phyloP scores from a whole-genome alignment of 495 filamentous ascomycete species.

The Aspergillus conjunctus region DNA sequence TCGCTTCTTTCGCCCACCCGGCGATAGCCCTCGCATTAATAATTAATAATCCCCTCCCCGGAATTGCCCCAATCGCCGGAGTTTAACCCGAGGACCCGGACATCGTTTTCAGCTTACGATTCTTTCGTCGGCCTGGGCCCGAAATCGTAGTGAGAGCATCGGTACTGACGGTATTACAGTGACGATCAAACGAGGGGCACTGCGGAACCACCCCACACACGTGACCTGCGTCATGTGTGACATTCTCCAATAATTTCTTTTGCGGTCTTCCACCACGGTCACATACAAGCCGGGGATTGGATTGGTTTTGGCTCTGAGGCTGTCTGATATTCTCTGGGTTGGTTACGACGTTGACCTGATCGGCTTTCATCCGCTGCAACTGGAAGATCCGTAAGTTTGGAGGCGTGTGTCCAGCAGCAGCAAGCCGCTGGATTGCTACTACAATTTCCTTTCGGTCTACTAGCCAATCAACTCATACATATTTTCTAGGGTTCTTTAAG shows the following conservation, averaged over 20 bases:
- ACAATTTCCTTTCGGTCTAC: not conserved
- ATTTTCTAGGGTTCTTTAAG: not conserved
- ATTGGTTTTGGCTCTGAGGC: not conserved
- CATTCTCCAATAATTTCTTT: conserved; percentile 20
- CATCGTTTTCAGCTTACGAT: too few species aligned
- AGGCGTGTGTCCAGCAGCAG: too few species aligned
- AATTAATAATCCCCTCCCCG: not conserved
- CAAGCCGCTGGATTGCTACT: too few species aligned
- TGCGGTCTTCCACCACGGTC: not conserved
- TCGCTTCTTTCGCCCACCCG: not conserved
- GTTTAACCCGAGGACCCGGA: too few species aligned
- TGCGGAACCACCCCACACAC: conserved; percentile 42
- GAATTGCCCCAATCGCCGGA: too few species aligned
- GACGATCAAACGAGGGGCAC: conserved; percentile 30
- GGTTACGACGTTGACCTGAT: not conserved
- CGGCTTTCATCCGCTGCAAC: too few species aligned
- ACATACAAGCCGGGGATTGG: not conserved
- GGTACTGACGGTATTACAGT: conserved; percentile 24
- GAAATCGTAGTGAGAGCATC: not conserved
- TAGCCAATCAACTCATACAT: not conserved
- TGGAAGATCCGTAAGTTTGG: too few species aligned
- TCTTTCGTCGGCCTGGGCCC: not conserved
- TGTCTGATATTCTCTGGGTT: too few species aligned
- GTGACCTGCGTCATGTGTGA: conserved; percentile 34
- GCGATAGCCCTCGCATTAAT: not conserved